Evolutionary conservation across 169 alveolate genomes (phyloP), one percentile per base, ranked within the genome.

Genomic region (Babesia caballi): DNA sequence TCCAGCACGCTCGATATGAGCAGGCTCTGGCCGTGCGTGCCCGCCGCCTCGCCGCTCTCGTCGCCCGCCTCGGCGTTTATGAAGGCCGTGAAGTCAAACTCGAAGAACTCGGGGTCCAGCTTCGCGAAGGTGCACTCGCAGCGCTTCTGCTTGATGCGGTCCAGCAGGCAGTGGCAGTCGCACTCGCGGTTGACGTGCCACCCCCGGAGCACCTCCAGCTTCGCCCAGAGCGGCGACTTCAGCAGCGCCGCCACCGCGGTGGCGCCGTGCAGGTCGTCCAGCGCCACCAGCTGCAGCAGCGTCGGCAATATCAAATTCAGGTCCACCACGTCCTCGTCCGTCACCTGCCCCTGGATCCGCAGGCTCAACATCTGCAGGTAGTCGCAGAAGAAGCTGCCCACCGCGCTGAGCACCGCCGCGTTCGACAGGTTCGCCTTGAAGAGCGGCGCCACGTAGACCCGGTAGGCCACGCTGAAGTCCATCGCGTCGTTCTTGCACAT

Each of bases 381-480:
- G 2, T 42, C 73, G 49, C 60, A 40, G 41, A 63, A 63, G 50
- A 63, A 63, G 25, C 52, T 27, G 12, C 73, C 73, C 32, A 63
- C 60, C 11, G 73, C 58, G 35, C 23, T 47, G n/a, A 42, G 49
- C 33, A 63, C 73, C 2, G 49, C 60, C 28, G 15, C 11, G 44
- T 40, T 12, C 8, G 36, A 4, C 3, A 21, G 5, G 21, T 44
- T 11, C 12, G 19, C 32, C 27, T 63, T 41, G 49, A 63, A 44
- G 9, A 63, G 3, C n/a, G 73, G 60, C 36, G 42, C 49, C 9
- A 63, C 36, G 52, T 63, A 49, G 2, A 63, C 73, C 41, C 60
- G n/a, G 15, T 63, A 63, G 7, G 73, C 73, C 0, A 63, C 60
- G 8, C 73, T 61, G 38, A 63, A 63, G 21, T 63, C 73, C 73